These are phyloP conservation scores for Suhomyces chickasaworum DNA, from an alignment of 1,139 yeast genomes.

Conservation along the genomic window DNA sequence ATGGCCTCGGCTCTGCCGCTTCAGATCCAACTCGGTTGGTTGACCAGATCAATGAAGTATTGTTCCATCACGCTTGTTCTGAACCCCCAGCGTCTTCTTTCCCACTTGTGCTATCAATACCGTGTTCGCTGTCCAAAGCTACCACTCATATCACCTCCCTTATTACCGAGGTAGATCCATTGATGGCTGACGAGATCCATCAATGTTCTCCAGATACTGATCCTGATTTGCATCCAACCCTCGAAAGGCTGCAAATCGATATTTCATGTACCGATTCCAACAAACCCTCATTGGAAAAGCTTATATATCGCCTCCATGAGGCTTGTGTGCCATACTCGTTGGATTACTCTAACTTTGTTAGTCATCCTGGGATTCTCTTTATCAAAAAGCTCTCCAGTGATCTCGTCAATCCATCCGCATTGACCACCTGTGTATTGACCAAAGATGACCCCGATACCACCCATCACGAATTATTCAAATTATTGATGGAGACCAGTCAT, in stretches of 20 bases:
- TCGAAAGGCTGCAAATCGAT: constrained; percentile 8
- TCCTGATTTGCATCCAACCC: constrained; percentile 1
- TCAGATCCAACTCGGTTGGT: constrained; percentile 8
- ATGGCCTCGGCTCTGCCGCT: constrained; percentile 1
- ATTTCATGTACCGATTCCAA: constrained; percentile 13
- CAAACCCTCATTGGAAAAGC: constrained; percentile 12
- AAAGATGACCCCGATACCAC: constrained; percentile 12
- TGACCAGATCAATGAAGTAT: constrained; percentile 13
- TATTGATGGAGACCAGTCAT: constrained; percentile 28
- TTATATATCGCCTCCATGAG: constrained; percentile 14
- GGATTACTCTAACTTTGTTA: constrained; percentile 45
- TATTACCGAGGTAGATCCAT: constrained; percentile 6
- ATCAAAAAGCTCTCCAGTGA: constrained; percentile 46
- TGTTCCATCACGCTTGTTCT: constrained; percentile 8
- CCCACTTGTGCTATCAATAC: constrained; percentile 10
- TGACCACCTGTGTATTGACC: constrained; percentile 9
- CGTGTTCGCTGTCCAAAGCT: neutral
- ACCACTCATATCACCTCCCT: neutral
- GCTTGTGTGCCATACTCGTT: constrained; percentile 10
- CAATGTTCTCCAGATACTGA: constrained; percentile 3
- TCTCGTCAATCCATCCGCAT: constrained; percentile 18
- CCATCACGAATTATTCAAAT: constrained; percentile 24
- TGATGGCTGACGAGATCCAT: constrained; percentile 1
- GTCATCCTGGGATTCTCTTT: constrained; percentile 68
- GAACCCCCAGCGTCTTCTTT: constrained; percentile 7